These are phyloP conservation scores for Boletus coccyginus DNA, from an alignment of 768 basidiomycete genomes.

Conservation along the genomic window DNA sequence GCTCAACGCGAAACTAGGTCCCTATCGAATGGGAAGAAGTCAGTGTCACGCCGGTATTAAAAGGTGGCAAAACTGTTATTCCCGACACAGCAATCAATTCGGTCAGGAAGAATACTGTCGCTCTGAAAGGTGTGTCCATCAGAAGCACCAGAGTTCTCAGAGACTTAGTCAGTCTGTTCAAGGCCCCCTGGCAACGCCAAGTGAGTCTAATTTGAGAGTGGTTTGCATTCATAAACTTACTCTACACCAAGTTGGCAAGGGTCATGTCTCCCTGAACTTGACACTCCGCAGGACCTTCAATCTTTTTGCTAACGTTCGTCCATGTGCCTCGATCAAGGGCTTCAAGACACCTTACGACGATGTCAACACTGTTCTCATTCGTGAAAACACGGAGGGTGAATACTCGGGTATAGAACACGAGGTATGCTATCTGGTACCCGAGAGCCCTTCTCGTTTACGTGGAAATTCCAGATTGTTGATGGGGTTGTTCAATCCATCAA, in stretches of 20 bases:
- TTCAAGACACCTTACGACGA: constrained; percentile 99
- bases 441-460: constrained; percentile 12
- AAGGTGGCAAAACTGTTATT: constrained; percentile 95
- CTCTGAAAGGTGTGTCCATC: constrained; percentile 76
- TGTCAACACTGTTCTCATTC: constrained; percentile 96
- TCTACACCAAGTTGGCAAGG: constrained; percentile 82
- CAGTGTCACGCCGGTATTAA: constrained; percentile 89
- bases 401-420: constrained; percentile 99
- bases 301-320: constrained; percentile 97
- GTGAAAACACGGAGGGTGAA: constrained; percentile 99
- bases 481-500: constrained; percentile 99
- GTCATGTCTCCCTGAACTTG: constrained; percentile 96
- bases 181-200: constrained; percentile 97
- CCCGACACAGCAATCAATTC: constrained; percentile 88
- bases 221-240: constrained; percentile 12
- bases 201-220: constrained; percentile 47
- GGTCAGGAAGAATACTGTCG: constrained; percentile 96
- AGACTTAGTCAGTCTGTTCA: constrained; percentile 14
- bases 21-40: constrained; percentile 99
- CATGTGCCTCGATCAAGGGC: constrained; percentile 92
- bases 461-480: constrained; percentile 69
- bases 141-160: background rate
- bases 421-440: constrained; percentile 41
- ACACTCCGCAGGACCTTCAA: constrained; percentile 97
- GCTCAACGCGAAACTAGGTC: constrained; percentile 52